These are phyloP conservation scores for Solanum pinnatisectum DNA, from an alignment of 257 asterid genomes.

Conservation along the genomic window DNA sequence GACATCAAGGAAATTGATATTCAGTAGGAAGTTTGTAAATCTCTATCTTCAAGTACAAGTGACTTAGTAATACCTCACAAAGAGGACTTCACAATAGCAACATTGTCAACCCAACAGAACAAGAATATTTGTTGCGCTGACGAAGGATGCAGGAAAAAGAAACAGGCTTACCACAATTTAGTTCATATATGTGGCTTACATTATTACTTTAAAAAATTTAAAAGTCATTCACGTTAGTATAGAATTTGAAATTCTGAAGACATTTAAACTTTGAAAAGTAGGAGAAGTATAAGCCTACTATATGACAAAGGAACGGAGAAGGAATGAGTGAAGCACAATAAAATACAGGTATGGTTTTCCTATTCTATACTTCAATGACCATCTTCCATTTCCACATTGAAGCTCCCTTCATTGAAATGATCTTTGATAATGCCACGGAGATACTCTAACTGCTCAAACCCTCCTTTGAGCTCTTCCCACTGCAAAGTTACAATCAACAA, in stretches of 20 bases:
- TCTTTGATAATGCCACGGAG: conserved; percentile 51
- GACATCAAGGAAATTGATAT: background rate
- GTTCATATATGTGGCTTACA: background rate
- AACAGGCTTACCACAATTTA: background rate
- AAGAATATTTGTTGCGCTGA: background rate
- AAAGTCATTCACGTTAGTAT: background rate
- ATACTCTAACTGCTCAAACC: conserved; percentile 69
- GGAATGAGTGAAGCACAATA: background rate
- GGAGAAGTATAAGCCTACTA: background rate
- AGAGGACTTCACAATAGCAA: background rate
- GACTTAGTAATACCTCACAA: background rate
- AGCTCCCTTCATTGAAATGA: conserved; percentile 13
- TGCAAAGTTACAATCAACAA: conserved; percentile 23
- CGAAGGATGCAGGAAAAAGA: background rate
- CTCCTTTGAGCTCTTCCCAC: conserved; percentile 96
- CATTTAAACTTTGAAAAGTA: background rate
- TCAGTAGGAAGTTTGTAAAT: background rate
- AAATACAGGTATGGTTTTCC: background rate
- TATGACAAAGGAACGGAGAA: background rate
- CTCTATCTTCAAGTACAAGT: background rate
- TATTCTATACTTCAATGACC: background rate
- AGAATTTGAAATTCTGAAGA: background rate
- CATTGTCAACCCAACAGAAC: background rate
- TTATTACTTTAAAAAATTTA: background rate
- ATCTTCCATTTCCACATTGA: background rate